Conservation (phyloP, 208 protist species). For the Leishmania guyanensis region DNA sequence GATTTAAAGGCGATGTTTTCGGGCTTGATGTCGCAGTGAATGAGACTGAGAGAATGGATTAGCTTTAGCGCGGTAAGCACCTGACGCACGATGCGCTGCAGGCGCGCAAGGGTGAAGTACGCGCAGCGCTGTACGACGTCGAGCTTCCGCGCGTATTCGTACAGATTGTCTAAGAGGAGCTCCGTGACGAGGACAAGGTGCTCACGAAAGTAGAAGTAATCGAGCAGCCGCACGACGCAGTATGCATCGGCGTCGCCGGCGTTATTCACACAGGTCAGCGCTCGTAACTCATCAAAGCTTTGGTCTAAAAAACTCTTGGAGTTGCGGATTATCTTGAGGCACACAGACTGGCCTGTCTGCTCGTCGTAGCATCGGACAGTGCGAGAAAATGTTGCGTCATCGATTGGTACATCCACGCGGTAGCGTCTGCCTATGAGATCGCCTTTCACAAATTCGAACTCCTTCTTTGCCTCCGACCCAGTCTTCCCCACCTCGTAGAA, state of each 20-base stretch:
- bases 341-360: constrained; percentile 54
- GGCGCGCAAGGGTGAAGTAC: constrained; percentile 86
- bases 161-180: constrained; percentile 91
- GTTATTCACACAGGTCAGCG: constrained; percentile 87
- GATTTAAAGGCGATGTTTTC: constrained; percentile 94
- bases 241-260: constrained; percentile 68
- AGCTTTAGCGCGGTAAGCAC: constrained; percentile 74
- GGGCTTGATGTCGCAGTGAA: constrained; percentile 98
- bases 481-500: constrained; percentile 73
- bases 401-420: constrained; percentile 81
- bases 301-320: constrained; percentile 95
- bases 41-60: constrained; percentile 86
- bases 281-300: constrained; percentile 93
- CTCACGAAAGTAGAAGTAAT: constrained; percentile 94
- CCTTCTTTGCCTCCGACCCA: constrained; percentile 74
- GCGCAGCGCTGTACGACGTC: constrained; percentile 49
- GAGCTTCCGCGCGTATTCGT: constrained; percentile 90
- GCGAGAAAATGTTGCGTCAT: constrained; percentile 87
- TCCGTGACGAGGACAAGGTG: constrained; percentile 94
- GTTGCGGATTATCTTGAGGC: constrained; percentile 96
- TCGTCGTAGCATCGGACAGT: constrained; percentile 85
- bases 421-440: constrained; percentile 86
- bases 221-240: constrained; percentile 76
- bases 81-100: constrained; percentile 78
- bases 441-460: constrained; percentile 72